Evolutionary conservation across 2,329 filamentous ascomycete species (phyloP).

Genomic region (Trichothecium sympodiale): DNA sequence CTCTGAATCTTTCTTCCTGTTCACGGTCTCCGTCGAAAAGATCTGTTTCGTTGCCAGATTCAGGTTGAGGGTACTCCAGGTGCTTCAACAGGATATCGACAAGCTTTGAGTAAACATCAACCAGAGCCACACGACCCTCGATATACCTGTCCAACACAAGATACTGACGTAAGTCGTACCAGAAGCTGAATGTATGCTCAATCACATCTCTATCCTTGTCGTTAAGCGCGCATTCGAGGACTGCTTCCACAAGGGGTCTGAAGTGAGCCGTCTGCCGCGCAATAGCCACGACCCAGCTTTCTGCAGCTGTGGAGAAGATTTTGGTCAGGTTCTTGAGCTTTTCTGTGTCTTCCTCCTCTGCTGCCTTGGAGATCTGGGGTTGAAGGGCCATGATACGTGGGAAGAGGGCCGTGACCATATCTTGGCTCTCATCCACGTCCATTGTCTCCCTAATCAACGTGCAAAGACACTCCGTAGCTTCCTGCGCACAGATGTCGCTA

Average conservation of each 20-base stretch:
- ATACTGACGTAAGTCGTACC: slow-evolving; percentile 98
- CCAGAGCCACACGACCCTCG: slow-evolving; percentile 62
- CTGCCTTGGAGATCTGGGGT: slow-evolving; percentile 64
- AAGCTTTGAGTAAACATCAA: slow-evolving; percentile 76
- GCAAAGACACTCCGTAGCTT: slow-evolving; percentile 86
- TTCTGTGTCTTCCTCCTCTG: slow-evolving; percentile 73
- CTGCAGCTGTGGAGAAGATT: slow-evolving; percentile 84
- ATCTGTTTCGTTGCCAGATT: slow-evolving; percentile 64
- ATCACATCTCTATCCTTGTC: slow-evolving; percentile 88
- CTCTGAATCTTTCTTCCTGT: slow-evolving; percentile 90
- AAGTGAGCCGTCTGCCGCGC: slow-evolving; percentile 76
- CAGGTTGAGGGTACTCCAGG: slow-evolving; percentile 73
- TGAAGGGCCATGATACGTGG: slow-evolving; percentile 67
- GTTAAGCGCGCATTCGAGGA: slow-evolving; percentile 81
- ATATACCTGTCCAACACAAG: slow-evolving; percentile 84
- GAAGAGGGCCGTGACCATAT: slow-evolving; percentile 71
- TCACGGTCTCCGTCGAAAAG: slow-evolving; percentile 93
- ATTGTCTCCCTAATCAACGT: slow-evolving; percentile 84
- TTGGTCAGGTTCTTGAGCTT: slow-evolving; percentile 80
- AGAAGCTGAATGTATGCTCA: slow-evolving; percentile 89
- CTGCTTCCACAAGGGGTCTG: slow-evolving; percentile 72
- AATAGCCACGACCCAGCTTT: slow-evolving; percentile 88
- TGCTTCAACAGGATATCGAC: slow-evolving; percentile 91
- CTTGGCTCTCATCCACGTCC: slow-evolving; percentile 83
- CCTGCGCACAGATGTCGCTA: slow-evolving; percentile 67